Evolutionary conservation across 352 stramenopile genomes (phyloP).

Genomic region (Elongisporangium anandrum): DNA sequence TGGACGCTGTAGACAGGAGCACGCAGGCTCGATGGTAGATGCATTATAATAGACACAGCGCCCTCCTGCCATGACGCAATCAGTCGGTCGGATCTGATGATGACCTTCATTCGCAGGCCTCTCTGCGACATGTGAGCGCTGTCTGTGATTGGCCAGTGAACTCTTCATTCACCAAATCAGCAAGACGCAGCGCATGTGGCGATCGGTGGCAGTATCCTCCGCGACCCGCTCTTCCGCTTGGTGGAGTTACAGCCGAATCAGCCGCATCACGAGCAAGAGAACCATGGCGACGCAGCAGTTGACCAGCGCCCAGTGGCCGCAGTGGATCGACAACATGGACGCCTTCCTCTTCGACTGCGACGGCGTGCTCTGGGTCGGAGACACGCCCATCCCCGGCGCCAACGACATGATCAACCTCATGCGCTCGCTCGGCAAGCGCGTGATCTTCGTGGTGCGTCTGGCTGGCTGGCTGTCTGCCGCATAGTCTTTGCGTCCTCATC

Average conservation of each 20-base stretch:
- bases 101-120: background rate
- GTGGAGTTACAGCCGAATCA: background rate
- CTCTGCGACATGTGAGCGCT: background rate
- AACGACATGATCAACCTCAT: constrained; percentile 60
- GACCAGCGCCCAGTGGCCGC: constrained; percentile 31
- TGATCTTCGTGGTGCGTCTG: constrained; percentile 72
- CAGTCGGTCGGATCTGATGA: background rate
- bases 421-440: constrained; percentile 71
- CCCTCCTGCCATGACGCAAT: background rate
- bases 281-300: constrained; percentile 30
- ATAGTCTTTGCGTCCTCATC: background rate
- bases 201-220: background rate
- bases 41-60: background rate
- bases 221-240: background rate
- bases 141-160: background rate
- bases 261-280: background rate
- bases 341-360: constrained; percentile 84
- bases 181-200: background rate
- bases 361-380: constrained; percentile 69
- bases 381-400: constrained; percentile 57
- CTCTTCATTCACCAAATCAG: background rate
- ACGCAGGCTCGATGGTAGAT: background rate
- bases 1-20: constrained; percentile 22
- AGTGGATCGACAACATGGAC: constrained; percentile 62
- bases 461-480: background rate